Base-by-base conservation (phyloP, 257 asterid genomes). In the Oldenlandia corymbosa region DNA sequence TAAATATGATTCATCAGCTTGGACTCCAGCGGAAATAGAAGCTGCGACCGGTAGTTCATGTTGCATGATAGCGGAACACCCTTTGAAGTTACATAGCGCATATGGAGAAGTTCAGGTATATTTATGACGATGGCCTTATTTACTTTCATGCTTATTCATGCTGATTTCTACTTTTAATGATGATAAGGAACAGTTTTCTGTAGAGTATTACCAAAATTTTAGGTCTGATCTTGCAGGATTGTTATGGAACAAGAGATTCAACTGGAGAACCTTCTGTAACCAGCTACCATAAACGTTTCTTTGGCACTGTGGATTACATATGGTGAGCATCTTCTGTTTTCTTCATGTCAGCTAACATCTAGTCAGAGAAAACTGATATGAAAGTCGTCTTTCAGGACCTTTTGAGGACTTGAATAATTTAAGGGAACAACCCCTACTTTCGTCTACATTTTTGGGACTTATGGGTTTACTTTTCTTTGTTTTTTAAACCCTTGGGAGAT, bases 281-380 rank as follows among this genome's bases (percentile, higher is more conserved):
- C 69, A 88, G 95, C 88, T 85, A 92, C 74, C 90, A 92, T 76
- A 82, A 85, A 53, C 79, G 76, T 73, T 92, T 92, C 79, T 76
- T 73, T 37, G 98, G 98, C 73, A 87, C 98, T 13, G 97, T 89
- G 37, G 98, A 92, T 75, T 92, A 92, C 71, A 92, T 92, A 76
- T 92, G 98, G 98, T 92, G 71, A 79, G 91, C 80, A 68, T 39
- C 68, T 70, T 54, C 30, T 17, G 41, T 58, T 59, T 71, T 31
- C 62, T 37, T 42, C 39, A 27, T 47, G 28, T 24, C 26, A 17
- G 43, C 55, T 51, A 8, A 27, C 42, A 26, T 58, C 54, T 68
- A 27, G 21, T 39, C 20, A 1, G 0, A 2, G 47, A 13, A 37
- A 57, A 64, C 27, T 21, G 27, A 20, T 11, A 43, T 21, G 2